These are phyloP conservation scores for Globisporangium barbulae DNA, from an alignment of 352 stramenopile genomes.

Conservation along the genomic window DNA sequence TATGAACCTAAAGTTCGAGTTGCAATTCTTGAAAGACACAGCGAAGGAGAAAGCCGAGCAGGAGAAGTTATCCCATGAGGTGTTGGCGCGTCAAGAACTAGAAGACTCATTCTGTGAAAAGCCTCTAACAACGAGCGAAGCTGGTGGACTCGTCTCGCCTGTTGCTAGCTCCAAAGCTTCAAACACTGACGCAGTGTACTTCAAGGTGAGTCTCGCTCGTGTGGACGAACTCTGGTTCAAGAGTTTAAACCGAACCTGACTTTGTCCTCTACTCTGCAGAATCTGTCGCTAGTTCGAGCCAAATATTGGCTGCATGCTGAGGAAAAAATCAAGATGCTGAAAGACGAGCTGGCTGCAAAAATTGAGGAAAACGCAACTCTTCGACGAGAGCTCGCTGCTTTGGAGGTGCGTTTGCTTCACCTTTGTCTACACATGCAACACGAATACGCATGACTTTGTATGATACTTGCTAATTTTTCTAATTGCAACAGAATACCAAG, in stretches of 20 bases:
- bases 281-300: constrained; percentile 3
- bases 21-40: constrained; percentile 36
- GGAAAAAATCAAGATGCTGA: constrained; percentile 6
- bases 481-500: constrained; percentile 2
- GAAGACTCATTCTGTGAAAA: constrained; percentile 10
- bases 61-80: constrained; percentile 9
- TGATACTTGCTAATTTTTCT: neutral
- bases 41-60: constrained; percentile 28
- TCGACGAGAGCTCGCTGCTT: neutral
- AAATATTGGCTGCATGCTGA: constrained; percentile 16
- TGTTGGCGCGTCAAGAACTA: constrained; percentile 7
- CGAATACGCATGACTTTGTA: neutral
- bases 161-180: constrained; percentile 2
- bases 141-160: neutral
- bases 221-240: neutral
- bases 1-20: constrained; percentile 50
- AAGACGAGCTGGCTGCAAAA: constrained; percentile 3
- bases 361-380: neutral
- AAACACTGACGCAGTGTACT: constrained; percentile 8
- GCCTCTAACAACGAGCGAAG: neutral
- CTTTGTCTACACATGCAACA: neutral
- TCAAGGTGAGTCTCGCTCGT: neutral
- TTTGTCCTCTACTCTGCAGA: neutral
- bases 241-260: neutral
- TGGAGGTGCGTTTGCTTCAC: neutral